A percentile compares a stretch with the other conserved stretches of the same genome.
Conservation (phyloP, 768 basidiomycete genomes). For the Termitomyces sp. region DNA sequence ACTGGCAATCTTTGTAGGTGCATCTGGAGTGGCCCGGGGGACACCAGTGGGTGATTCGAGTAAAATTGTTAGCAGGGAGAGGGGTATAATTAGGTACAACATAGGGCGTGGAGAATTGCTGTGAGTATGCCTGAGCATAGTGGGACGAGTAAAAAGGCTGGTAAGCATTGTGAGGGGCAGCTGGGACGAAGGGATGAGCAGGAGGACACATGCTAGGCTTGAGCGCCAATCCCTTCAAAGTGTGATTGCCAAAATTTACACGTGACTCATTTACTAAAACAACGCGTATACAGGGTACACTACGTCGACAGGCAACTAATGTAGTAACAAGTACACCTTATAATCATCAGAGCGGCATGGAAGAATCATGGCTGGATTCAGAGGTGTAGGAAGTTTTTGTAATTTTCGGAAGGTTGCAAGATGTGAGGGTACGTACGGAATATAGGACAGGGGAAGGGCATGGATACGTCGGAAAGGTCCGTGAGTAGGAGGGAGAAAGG, state of each 20-base stretch:
- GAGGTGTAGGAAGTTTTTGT: conserved; percentile 7
- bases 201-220: conserved; percentile 3
- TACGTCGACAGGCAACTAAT: conserved; percentile 13
- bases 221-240: no score
- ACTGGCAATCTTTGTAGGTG: conserved; percentile 57
- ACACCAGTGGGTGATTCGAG: conserved; percentile 40
- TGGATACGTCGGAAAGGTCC: conserved; percentile 11
- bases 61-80: not conserved
- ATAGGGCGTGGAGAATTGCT: not conserved
- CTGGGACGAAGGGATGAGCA: conserved; percentile 1
- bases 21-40: conserved; percentile 58
- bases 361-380: conserved; percentile 9
- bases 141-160: conserved; percentile 14
- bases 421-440: conserved; percentile 12
- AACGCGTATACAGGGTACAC: conserved; percentile 8
- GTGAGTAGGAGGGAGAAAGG: not conserved
- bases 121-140: conserved; percentile 16
- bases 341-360: not conserved
- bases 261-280: conserved; percentile 15
- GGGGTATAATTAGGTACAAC: not conserved
- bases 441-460: conserved; percentile 8
- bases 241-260: conserved; percentile 9
- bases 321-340: conserved; percentile 13
- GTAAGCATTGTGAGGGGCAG: not conserved
- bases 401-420: conserved; percentile 11